Conservation (phyloP, 306 rosid species). For the Castanea crenata region DNA sequence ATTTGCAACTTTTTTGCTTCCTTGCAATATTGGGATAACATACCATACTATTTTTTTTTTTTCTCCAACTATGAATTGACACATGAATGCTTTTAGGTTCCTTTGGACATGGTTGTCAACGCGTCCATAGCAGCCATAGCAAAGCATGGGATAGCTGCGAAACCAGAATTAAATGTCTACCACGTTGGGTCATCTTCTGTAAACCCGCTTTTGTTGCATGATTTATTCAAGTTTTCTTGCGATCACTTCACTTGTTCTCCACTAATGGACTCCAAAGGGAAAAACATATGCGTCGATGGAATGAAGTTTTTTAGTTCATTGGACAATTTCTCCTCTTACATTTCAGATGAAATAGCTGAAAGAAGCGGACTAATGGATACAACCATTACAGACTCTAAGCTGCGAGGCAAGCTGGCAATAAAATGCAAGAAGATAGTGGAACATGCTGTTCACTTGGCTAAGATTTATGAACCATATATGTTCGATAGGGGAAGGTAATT, state of each 20-base stretch:
- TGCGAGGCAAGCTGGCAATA: not conserved
- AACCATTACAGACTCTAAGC: not conserved
- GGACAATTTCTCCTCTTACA: slow-evolving; percentile 38
- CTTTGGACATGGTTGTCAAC: not conserved
- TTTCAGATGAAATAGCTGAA: not conserved
- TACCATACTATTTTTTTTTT: too few relatives aligned
- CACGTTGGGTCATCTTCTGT: slow-evolving; percentile 48
- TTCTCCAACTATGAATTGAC: too few relatives aligned
- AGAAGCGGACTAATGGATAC: not conserved
- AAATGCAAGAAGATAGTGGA: not conserved
- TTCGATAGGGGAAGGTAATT: slow-evolving; percentile 7
- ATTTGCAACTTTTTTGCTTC: not conserved
- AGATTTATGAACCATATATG: not conserved
- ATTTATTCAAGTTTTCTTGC: slow-evolving; percentile 20
- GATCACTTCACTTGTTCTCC: slow-evolving; percentile 44
- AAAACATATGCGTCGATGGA: slow-evolving; percentile 27
- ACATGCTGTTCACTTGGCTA: not conserved
- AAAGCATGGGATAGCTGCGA: slow-evolving; percentile 37
- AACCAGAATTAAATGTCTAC: slow-evolving; percentile 38
- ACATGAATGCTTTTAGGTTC: too few relatives aligned
- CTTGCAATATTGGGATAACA: not conserved
- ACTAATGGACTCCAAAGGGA: slow-evolving; percentile 28
- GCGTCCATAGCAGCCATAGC: slow-evolving; percentile 45
- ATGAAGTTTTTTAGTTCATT: slow-evolving; percentile 45
- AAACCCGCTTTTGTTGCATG: slow-evolving; percentile 36